phyloP scores from a whole-genome alignment of 2,329 filamentous ascomycete species.

The Bipolaris bicolor region DNA sequence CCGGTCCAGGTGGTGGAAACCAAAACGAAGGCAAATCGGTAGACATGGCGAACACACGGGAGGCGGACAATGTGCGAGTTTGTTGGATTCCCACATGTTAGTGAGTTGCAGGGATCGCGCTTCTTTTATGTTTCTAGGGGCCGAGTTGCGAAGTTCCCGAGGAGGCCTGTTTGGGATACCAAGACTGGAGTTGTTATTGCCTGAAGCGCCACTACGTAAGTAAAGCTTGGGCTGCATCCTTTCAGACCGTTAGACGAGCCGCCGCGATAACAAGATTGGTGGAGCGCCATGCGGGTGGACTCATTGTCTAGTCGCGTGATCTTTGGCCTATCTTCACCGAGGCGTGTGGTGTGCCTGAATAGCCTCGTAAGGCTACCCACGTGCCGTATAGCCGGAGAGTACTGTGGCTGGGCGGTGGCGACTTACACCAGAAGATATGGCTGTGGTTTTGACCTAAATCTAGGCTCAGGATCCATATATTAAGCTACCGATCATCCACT shows the following conservation, averaged over 20 bases:
- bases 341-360: not conserved
- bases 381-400: conserved; percentile 1
- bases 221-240: conserved; percentile 6
- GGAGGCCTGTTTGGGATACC: conserved; percentile 2
- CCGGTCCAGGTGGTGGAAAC: not conserved
- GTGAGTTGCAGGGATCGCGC: not conserved
- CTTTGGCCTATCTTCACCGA: not conserved
- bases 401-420: not conserved
- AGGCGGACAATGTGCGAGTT: not conserved
- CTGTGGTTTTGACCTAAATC: not conserved
- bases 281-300: not conserved
- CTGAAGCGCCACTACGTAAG: conserved; percentile 4
- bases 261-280: conserved; percentile 4
- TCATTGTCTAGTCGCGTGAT: conserved; percentile 6
- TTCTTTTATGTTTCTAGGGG: not conserved
- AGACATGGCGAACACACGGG: conserved; percentile 3
- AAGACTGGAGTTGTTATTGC: conserved; percentile 5
- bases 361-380: conserved; percentile 5
- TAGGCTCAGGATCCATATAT: not conserved
- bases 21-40: not conserved
- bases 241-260: not conserved
- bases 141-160: not conserved
- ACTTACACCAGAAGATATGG: not conserved
- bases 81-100: not conserved
- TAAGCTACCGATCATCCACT: not conserved